Evolutionary conservation across 306 rosid species (phyloP), one percentile per base, ranked within the genome.

Genomic region (Elaeagnus macrophylla): DNA sequence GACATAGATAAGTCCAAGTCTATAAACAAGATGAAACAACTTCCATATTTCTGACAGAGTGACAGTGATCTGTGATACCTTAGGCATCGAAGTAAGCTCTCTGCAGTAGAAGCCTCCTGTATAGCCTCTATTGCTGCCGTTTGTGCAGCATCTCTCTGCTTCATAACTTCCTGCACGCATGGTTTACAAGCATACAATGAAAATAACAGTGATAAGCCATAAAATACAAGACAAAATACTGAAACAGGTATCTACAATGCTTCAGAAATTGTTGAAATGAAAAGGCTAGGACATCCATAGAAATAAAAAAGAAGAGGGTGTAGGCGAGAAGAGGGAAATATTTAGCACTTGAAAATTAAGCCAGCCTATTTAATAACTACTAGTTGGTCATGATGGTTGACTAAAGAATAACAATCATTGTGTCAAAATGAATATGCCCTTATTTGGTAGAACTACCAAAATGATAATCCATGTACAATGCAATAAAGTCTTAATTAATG

Each of bases 61-160:
- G 46, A 35, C 16, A 9, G 17, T 12, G 39, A 13, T 20, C 32
- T 25, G 4, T 25, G 32, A 20, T 79, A 93, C 99, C 99, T 87
- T 61, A 87, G 85, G 72, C 96, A 87, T 54, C 71, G 89, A 66
- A 93, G 80, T 72, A 88, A 66, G 74, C 78, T 84, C 70, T 93
- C 99, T 43, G 96, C 88, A 48, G 83, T 79, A 6, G 99, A 85
- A 64, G 96, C 99, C 75, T 93, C 99, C 70, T 93, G 95, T 49
- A 93, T 72, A 20, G 99, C 99, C 69, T 87, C 99, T 42, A 60
- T 70, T 65, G 96, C 96, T 62, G 96, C 96, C 42, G 81, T 53
- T 64, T 80, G 99, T 49, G 99, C 96, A 43, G 94, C 82, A 77
- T 93, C 96, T 67, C 99, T 93, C 59, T 81, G 84, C 79, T 72